These are phyloP conservation scores for Penicillium samsonianum DNA, from an alignment of 495 filamentous ascomycete genomes.

Conservation along the genomic window DNA sequence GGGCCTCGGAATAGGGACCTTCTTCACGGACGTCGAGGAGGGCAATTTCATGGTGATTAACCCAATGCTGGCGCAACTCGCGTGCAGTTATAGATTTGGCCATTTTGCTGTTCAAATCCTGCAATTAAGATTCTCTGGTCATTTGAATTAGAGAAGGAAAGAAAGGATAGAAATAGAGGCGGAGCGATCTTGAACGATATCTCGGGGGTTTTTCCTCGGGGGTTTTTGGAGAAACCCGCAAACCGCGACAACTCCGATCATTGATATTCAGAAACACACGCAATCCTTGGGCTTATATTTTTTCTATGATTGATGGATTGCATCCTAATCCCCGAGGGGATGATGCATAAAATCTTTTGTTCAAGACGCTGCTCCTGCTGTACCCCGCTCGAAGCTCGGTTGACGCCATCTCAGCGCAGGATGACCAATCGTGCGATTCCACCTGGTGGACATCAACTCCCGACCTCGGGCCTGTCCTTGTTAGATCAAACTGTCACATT, in stretches of 20 bases:
- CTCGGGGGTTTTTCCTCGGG: constrained; percentile 18
- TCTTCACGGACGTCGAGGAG: constrained; percentile 32
- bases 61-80: constrained; percentile 22
- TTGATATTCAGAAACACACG: neutral
- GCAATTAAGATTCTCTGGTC: neutral
- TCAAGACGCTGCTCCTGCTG: too few species aligned
- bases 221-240: constrained; percentile 8
- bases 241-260: neutral
- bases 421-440: constrained; percentile 18
- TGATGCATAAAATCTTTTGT: too few species aligned
- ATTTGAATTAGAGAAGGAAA: too few species aligned
- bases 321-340: too few species aligned
- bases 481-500: neutral
- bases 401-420: constrained; percentile 23
- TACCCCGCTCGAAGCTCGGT: constrained; percentile 24
- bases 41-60: constrained; percentile 21
- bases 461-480: neutral
- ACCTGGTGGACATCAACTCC: constrained; percentile 3
- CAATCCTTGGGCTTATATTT: too few species aligned
- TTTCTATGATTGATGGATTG: too few species aligned
- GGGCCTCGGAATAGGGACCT: constrained; percentile 26
- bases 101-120: neutral
- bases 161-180: neutral
- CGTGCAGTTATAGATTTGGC: constrained; percentile 16
- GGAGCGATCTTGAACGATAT: too few species aligned